A percentile compares a stretch with the other conserved stretches of the same genome.
Conservation (phyloP, 2,329 filamentous ascomycete genomes). For the Colletotrichum sp. region DNA sequence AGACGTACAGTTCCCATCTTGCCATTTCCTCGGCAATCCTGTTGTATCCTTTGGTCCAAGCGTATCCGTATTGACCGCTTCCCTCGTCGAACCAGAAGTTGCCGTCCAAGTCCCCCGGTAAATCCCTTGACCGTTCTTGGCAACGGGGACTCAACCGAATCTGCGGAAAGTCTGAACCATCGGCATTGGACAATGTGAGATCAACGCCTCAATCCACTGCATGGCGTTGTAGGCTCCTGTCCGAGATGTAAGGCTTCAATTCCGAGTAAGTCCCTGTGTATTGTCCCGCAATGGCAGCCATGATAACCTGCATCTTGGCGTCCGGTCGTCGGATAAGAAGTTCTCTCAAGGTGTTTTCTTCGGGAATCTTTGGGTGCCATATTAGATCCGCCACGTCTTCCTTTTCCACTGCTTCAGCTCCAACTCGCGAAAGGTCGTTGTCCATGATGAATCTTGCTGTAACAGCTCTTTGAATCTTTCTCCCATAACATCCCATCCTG, state of each 20-base stretch:
- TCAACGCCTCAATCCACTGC: neutral
- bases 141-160: neutral
- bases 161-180: neutral
- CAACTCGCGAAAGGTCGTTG: constrained; percentile 28
- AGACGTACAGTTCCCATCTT: neutral
- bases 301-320: constrained; percentile 37
- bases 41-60: neutral
- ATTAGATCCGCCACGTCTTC: constrained; percentile 39
- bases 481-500: neutral
- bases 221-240: neutral
- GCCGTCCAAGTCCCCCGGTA: neutral
- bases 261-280: neutral
- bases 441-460: constrained; percentile 29
- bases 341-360: constrained; percentile 37
- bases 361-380: constrained; percentile 40
- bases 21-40: neutral
- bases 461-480: constrained; percentile 20
- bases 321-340: constrained; percentile 33
- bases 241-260: neutral
- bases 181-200: neutral
- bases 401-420: neutral
- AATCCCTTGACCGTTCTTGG: neutral
- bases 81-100: neutral
- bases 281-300: constrained; percentile 42
- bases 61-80: neutral